phyloP scores from a whole-genome alignment of 148 eudicot species.

The Silene conica region DNA sequence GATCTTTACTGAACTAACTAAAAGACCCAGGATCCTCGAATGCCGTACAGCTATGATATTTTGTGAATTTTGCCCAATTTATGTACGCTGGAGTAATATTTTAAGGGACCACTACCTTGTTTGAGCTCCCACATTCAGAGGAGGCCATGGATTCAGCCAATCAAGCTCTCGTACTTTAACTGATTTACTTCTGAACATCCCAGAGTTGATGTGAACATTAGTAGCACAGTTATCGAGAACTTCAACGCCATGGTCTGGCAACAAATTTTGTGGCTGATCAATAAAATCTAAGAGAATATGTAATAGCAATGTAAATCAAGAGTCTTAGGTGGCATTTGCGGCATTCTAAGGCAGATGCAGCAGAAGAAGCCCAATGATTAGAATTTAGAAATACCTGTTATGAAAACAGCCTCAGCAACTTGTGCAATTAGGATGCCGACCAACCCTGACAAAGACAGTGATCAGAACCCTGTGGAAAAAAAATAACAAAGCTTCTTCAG shows the following conservation, averaged over 20 bases:
- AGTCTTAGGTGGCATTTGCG: not conserved
- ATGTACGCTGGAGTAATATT: not conserved
- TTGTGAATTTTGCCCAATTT: not conserved
- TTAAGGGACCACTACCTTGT: constrained; percentile 21
- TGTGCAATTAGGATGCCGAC: constrained; percentile 86
- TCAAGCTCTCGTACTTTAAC: constrained; percentile 91
- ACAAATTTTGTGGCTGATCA: constrained; percentile 15
- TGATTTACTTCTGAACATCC: constrained; percentile 37
- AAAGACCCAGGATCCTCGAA: not conserved
- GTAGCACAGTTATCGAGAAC: constrained; percentile 70
- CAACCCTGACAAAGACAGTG: constrained; percentile 62
- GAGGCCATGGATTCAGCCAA: constrained; percentile 84
- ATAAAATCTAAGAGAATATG: constrained; percentile 1
- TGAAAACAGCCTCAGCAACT: constrained; percentile 61
- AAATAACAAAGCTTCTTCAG: too few relatives aligned
- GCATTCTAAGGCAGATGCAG: not conserved
- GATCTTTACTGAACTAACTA: not conserved
- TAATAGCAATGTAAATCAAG: not conserved
- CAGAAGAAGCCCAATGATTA: constrained; percentile 1
- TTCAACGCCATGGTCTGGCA: constrained; percentile 64
- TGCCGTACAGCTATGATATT: not conserved
- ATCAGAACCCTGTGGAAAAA: constrained; percentile 35
- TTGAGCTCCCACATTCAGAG: constrained; percentile 17
- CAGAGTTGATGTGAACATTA: constrained; percentile 63
- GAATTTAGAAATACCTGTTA: constrained; percentile 55